Base-by-base conservation (phyloP, 495 filamentous ascomycete genomes). In the Aspergillus conjunctus region DNA sequence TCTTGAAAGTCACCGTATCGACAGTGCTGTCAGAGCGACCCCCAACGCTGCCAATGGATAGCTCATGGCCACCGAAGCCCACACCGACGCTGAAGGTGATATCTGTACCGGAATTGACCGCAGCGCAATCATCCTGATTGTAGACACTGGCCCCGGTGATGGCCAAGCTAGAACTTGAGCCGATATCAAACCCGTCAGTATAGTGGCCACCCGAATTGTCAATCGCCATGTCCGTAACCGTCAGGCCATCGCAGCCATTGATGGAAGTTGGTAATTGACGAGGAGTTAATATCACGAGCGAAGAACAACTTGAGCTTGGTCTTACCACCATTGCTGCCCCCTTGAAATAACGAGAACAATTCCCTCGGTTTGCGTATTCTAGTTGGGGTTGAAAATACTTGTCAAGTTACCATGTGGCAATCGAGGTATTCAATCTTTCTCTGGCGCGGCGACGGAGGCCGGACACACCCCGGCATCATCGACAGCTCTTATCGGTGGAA, bases 11-110 rank as follows among this genome's bases (percentile, higher is more conserved):
- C 18, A 89, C 83, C 54, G 73, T 81, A 12, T 73, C 56, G 59
- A 88, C 87, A 15, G 66, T 81, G 78, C 89, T 89, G 70, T 87
- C 73, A 26, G 59, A 61, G 10, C 85, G 81, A 6, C 83, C 83
- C 20, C 87, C 87, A 20, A 89, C 85, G n/a, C 81, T 86, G 18
- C 87, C 87, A 58, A 90, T 88, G 54, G 82, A 85, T 11, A 89
- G 72, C 8, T 86, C 86, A 69, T 88, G 86, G 8, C 85, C 85
- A 12, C 85, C 85, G 30, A 75, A 80, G 74, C 82, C 81, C 49
- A 66, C 66, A 15, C 79, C 80, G 18, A 76, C 75, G 15, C 77
- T 78, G 69, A 87, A 83, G 18, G 75, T 73, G 60, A 87, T 85
- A 60, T 81, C 70, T 0, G 71, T 79, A 48, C 85, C 85, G 1